Percentiles rank a stretch among this genome's conserved stretches.
Evolutionary conservation across 2,329 filamentous ascomycete species (phyloP).

Genomic region (Grosmannia serpens): DNA sequence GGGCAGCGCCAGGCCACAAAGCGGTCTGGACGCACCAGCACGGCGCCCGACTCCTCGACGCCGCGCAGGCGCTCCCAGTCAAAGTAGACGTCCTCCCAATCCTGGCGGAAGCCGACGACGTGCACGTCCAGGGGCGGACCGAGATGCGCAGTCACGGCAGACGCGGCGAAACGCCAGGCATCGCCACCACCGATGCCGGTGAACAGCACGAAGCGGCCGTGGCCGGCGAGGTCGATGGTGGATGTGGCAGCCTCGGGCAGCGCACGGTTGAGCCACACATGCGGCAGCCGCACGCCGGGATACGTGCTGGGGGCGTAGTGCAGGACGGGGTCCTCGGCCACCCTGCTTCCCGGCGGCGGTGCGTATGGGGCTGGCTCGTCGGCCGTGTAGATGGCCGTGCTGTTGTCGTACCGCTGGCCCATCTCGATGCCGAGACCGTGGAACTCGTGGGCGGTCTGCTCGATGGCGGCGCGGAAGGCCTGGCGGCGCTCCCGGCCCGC

Average conservation of each 20-base stretch:
- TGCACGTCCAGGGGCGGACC: conserved; percentile 36
- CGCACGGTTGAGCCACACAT: conserved; percentile 47
- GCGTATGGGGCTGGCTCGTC: conserved; percentile 25
- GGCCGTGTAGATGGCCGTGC: conserved; percentile 28
- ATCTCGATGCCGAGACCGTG: conserved; percentile 47
- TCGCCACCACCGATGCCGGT: conserved; percentile 46
- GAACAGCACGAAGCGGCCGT: conserved; percentile 38
- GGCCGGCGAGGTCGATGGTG: conserved; percentile 48
- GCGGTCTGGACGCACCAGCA: conserved; percentile 47
- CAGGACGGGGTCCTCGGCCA: conserved; percentile 25
- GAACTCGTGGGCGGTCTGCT: conserved; percentile 34
- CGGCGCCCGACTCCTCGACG: conserved; percentile 44
- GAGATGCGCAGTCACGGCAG: conserved; percentile 22
- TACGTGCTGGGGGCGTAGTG: conserved; percentile 38
- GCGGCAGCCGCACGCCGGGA: conserved; percentile 48
- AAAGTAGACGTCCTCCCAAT: conserved; percentile 51
- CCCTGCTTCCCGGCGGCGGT: conserved; percentile 7
- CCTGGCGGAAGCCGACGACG: conserved; percentile 44
- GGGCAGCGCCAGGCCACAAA: conserved; percentile 40
- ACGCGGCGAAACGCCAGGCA: conserved; percentile 39
- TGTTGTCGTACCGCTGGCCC: conserved; percentile 43
- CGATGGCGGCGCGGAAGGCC: conserved; percentile 28
- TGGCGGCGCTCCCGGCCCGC: conserved; percentile 26
- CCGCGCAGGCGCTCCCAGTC: conserved; percentile 44
- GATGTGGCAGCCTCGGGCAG: conserved; percentile 33